Base-by-base conservation (phyloP, 2,329 filamentous ascomycete species). In the Geosmithia morbida region DNA sequence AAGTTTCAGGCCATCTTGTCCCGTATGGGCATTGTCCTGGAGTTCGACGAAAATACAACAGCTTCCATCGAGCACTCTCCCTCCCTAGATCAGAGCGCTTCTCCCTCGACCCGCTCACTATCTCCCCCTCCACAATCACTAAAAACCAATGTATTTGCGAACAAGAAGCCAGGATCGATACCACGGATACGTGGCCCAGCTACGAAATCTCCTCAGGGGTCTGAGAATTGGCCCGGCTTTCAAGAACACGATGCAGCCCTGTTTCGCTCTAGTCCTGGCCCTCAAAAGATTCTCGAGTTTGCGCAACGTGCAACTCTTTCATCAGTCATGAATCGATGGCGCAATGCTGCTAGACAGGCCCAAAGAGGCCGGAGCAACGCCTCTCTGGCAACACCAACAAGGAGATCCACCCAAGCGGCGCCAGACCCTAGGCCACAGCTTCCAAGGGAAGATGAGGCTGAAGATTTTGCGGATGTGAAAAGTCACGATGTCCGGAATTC, bases 21-120 rank as follows among this genome's bases (percentile, higher is more conserved):
- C 16, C 72, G 77, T 45, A 79, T 87, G 72, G 81, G 81, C 19
- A 87, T 90, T 52, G 72, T 79, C 41, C 69, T 92, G 47, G 80
- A 86, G 51, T 75, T 82, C 48, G 70, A 71, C 19, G 61, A 65
- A 39, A 55, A 60, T 46, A 57, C 53, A 6, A 55, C 56, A 7
- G 46, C 42, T 5, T 62, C 61, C 18, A 19, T 37, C 16, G 26
- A 17, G 6, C n/a, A 30, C 19, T 46, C 44, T 13, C 41, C 42
- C 22, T 48, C 47, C 3, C 44, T 56, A 8, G 52, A 52, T 13
- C 37, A 11, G 29, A 29, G n/a, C n/a, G 39, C 29, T 18, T 51
- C 51, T 22, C 54, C 53, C 1, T 49, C 56, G 11, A 54, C 51
- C 44, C 52, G 49, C 8, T 53, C 45, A 19, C 2, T 42, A 39